Conservation (phyloP, 352 stramenopile genomes). For the Globisporangium paddicum region DNA sequence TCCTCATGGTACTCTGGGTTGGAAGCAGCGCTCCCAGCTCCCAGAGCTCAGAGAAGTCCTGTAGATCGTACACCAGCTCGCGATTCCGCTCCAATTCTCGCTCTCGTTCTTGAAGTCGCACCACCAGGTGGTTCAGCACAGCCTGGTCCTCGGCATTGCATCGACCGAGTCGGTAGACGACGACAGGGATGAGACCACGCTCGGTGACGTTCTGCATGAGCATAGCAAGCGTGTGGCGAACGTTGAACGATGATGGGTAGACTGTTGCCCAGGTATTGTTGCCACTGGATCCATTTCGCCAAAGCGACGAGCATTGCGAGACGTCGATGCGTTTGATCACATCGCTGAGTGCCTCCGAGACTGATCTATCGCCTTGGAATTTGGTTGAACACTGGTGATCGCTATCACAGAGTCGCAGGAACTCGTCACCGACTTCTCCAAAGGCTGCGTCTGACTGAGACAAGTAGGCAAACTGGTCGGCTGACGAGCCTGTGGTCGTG, state of each 20-base stretch:
- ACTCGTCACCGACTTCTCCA: constrained; percentile 30
- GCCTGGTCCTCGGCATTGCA: constrained; percentile 38
- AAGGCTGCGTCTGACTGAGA: constrained; percentile 32
- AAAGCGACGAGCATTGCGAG: constrained; percentile 2
- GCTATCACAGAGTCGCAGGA: constrained; percentile 39
- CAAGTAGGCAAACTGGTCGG: constrained; percentile 2
- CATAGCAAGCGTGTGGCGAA: constrained; percentile 22
- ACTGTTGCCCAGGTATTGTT: neutral
- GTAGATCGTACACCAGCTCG: constrained; percentile 40
- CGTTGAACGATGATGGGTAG: neutral
- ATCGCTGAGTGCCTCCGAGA: constrained; percentile 30
- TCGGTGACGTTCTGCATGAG: constrained; percentile 40
- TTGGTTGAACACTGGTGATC: constrained; percentile 30
- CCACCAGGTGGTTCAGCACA: constrained; percentile 34
- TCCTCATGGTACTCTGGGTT: constrained; percentile 26
- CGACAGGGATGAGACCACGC: constrained; percentile 46
- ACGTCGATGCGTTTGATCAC: constrained; percentile 25
- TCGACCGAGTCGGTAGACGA: constrained; percentile 48
- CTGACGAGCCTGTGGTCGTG: constrained; percentile 21
- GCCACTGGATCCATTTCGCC: neutral
- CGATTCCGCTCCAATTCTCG: neutral
- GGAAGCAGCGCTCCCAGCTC: constrained; percentile 31
- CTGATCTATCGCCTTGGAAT: constrained; percentile 17
- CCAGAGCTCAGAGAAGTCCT: constrained; percentile 74
- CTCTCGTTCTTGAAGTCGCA: constrained; percentile 14